Conservation (phyloP, 495 filamentous ascomycete genomes). For the Neurospora pannonica region DNA sequence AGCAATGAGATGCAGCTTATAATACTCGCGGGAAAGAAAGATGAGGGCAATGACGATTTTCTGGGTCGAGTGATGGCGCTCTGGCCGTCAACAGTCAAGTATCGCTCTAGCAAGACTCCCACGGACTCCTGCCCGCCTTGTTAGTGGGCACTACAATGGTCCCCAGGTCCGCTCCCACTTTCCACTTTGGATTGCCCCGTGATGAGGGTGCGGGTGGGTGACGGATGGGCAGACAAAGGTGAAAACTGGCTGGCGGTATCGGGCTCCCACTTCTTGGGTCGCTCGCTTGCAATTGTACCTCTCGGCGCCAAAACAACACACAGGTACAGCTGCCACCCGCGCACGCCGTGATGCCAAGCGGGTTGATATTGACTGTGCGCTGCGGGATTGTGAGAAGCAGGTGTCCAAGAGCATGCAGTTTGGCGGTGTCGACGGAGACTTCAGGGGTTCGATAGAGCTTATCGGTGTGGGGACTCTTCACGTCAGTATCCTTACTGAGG, state of each 20-base stretch:
- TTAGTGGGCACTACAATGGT: neutral
- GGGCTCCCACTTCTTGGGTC: neutral
- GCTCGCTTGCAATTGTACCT: neutral
- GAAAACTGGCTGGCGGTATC: neutral
- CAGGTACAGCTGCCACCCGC: neutral
- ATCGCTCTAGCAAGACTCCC: neutral
- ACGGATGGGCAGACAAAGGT: neutral
- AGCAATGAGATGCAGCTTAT: neutral
- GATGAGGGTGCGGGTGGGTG: neutral
- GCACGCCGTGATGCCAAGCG: neutral
- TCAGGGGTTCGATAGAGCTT: neutral
- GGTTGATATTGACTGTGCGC: neutral
- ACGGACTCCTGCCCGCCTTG: neutral
- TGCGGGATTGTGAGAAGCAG: neutral
- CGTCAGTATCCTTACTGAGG: neutral
- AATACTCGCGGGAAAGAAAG: neutral
- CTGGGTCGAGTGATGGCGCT: neutral
- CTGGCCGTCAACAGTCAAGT: neutral
- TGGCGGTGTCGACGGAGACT: neutral
- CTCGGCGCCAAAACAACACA: neutral
- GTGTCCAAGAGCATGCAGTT: neutral
- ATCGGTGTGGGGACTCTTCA: neutral
- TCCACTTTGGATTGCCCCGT: neutral
- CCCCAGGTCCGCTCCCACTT: neutral
- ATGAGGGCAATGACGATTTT: neutral